Evolutionary conservation across 2,329 filamentous ascomycete genomes (phyloP).

Genomic region (Cercospora sojina): DNA sequence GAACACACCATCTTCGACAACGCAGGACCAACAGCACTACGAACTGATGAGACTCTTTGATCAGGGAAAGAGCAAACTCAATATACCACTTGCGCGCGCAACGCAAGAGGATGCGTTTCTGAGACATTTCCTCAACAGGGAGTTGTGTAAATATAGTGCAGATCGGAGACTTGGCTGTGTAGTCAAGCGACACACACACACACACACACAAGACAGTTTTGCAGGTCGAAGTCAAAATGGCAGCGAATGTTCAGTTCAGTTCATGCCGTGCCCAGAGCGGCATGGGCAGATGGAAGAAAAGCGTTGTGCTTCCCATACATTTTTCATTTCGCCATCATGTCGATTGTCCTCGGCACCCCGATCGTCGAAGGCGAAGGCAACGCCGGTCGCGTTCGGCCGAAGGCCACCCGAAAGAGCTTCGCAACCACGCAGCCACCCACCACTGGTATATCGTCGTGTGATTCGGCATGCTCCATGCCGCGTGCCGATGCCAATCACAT

Average conservation of each 20-base stretch:
- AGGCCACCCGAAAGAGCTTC: neutral
- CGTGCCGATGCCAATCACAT: neutral
- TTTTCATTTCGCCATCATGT: neutral
- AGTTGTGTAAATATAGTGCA: neutral
- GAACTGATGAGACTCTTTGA: slow-evolving; percentile 14
- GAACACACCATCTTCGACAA: neutral
- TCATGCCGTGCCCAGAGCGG: neutral
- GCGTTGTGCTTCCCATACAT: neutral
- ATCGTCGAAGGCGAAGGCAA: neutral
- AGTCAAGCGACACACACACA: neutral
- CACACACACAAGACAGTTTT: no score
- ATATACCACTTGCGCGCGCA: neutral
- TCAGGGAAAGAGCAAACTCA: neutral
- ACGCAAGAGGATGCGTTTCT: neutral
- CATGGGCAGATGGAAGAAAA: neutral
- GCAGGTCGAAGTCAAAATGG: neutral
- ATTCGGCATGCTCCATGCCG: neutral
- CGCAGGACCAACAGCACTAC: slow-evolving; percentile 23
- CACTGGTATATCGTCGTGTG: neutral
- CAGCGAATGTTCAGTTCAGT: neutral
- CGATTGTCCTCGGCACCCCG: neutral
- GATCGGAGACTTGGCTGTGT: neutral
- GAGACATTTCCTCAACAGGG: neutral
- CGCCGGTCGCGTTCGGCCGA: neutral
- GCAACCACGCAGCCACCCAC: no score